Evolutionary conservation across 148 eudicot species (phyloP).

Genomic region (Rhododendron vialii): DNA sequence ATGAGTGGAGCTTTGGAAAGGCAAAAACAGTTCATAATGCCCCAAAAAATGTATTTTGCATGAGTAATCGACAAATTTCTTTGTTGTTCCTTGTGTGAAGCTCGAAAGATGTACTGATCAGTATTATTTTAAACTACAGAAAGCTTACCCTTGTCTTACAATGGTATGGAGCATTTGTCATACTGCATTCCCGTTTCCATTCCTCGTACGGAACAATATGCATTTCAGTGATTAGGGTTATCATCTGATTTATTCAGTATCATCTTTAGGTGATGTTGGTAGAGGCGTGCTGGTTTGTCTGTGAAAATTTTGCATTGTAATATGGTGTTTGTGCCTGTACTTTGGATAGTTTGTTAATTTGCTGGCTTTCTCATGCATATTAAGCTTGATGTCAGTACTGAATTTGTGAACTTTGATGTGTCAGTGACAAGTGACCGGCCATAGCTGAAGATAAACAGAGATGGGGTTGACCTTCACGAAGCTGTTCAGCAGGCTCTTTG

Average conservation of each 20-base stretch:
- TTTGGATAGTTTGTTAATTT: background rate
- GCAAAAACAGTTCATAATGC: background rate
- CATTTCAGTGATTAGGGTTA: background rate
- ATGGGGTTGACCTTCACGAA: conserved; percentile 21
- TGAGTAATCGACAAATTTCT: background rate
- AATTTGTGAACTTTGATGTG: background rate
- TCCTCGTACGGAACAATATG: background rate
- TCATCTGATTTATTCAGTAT: background rate
- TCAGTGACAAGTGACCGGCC: background rate
- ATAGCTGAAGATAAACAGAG: background rate
- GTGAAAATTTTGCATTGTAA: background rate
- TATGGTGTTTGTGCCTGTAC: background rate
- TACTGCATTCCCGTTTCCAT: background rate
- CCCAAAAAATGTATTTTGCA: background rate
- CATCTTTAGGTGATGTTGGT: background rate
- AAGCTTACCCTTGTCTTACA: background rate
- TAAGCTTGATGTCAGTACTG: background rate
- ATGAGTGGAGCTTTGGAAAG: background rate
- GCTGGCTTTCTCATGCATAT: background rate
- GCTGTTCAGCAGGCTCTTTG: conserved; percentile 28
- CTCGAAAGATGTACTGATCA: background rate
- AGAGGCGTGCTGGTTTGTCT: background rate
- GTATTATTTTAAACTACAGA: background rate
- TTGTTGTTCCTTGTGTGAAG: background rate
- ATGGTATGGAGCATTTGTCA: background rate